These are phyloP conservation scores for Corrigiola litoralis DNA, from an alignment of 179 eudicot genomes.

Conservation along the genomic window DNA sequence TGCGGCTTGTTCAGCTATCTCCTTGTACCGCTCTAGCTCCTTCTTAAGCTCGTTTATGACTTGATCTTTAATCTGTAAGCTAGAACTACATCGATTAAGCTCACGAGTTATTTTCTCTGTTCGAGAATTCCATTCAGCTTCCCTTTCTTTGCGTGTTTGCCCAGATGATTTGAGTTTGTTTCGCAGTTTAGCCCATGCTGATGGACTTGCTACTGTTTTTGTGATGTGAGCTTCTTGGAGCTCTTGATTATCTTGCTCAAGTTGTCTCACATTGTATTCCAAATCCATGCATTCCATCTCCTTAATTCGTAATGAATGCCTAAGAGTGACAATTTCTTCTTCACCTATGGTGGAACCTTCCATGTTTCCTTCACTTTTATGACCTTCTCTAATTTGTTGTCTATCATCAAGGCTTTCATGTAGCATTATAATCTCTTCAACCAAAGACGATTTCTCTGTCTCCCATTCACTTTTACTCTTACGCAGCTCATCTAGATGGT, in stretches of 20 bases:
- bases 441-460: constrained; percentile 49
- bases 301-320: constrained; percentile 48
- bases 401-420: constrained; percentile 48
- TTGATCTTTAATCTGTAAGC: constrained; percentile 37
- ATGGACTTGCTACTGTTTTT: constrained; percentile 51
- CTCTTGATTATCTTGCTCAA: constrained; percentile 71
- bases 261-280: constrained; percentile 43
- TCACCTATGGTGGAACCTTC: constrained; percentile 37
- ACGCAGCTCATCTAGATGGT: constrained; percentile 40
- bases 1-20: too few relatives aligned
- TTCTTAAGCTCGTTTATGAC: constrained; percentile 42
- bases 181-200: constrained; percentile 58
- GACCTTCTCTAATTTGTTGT: constrained; percentile 32
- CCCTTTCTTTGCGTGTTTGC: constrained; percentile 65
- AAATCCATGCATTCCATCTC: constrained; percentile 62
- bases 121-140: constrained; percentile 58
- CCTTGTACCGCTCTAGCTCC: constrained; percentile 43
- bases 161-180: constrained; percentile 64
- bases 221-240: constrained; percentile 79
- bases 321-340: constrained; percentile 46
- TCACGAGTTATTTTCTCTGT: constrained; percentile 42
- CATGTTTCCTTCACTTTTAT: constrained; percentile 39
- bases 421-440: constrained; percentile 54
- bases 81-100: constrained; percentile 34
- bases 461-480: constrained; percentile 60